These are phyloP conservation scores for Cryptococcus deneoformans DNA, from an alignment of 1,284 basidiomycete species.

Conservation along the genomic window DNA sequence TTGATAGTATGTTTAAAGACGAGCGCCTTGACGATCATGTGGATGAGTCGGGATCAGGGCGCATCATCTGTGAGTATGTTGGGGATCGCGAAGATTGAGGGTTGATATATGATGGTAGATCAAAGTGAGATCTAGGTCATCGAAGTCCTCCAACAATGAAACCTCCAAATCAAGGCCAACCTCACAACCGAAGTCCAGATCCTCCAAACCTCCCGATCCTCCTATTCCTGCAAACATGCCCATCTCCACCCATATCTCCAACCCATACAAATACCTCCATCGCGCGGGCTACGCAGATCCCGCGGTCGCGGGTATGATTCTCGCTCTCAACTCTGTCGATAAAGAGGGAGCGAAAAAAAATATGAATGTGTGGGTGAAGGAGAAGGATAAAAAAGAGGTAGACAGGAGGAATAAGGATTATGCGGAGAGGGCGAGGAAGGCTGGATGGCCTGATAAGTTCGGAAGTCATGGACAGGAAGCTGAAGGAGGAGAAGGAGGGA, in stretches of 20 bases:
- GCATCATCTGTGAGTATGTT: slow-evolving; percentile 19
- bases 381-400: slow-evolving; percentile 11
- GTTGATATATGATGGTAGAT: background rate
- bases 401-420: slow-evolving; percentile 9
- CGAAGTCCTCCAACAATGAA: background rate
- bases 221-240: slow-evolving; percentile 6
- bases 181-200: background rate
- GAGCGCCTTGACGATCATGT: slow-evolving; percentile 13
- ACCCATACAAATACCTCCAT: slow-evolving; percentile 10
- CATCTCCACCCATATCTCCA: slow-evolving; percentile 1
- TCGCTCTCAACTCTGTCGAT: slow-evolving; percentile 3
- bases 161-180: background rate
- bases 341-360: slow-evolving; percentile 8
- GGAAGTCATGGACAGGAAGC: background rate
- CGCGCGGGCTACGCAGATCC: slow-evolving; percentile 9
- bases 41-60: slow-evolving; percentile 20
- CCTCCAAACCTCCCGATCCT: background rate
- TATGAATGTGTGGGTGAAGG: slow-evolving; percentile 9
- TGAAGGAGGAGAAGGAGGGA: background rate
- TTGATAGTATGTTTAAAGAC: slow-evolving; percentile 35
- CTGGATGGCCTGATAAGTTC: background rate
- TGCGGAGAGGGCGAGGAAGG: slow-evolving; percentile 4
- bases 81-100: background rate
- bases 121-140: background rate
- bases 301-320: slow-evolving; percentile 17